Conservation (phyloP, 2,329 filamentous ascomycete genomes). For the Cordyceps fumosorosea region DNA sequence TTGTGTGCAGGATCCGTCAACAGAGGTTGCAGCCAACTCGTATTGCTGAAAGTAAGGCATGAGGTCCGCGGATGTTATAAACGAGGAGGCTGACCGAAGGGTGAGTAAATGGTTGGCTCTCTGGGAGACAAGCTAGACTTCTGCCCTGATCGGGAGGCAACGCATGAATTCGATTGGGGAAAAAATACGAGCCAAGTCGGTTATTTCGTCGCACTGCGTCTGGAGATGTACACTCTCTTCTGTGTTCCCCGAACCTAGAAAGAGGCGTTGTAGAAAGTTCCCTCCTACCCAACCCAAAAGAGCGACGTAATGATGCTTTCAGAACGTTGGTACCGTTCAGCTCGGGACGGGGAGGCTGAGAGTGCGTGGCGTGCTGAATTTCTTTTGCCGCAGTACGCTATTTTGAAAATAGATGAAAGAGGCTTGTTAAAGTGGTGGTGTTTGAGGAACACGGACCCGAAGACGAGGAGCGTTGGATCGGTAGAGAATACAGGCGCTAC, state of each 20-base stretch:
- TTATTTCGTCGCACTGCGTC: conserved; percentile 8
- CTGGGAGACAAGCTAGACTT: neutral
- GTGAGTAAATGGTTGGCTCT: neutral
- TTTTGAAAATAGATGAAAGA: neutral
- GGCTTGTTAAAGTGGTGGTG: neutral
- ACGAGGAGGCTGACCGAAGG: neutral
- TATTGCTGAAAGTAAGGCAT: conserved; percentile 4
- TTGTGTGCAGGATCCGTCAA: neutral
- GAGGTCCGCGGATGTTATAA: conserved; percentile 5
- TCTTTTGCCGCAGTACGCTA: neutral
- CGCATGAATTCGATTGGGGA: neutral
- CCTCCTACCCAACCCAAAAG: conserved; percentile 8
- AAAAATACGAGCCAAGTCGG: conserved; percentile 8
- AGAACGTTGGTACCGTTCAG: neutral
- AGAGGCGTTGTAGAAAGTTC: neutral
- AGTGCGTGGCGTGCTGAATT: neutral
- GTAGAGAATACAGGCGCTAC: neutral
- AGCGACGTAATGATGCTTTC: neutral
- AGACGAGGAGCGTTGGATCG: neutral
- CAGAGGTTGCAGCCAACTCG: conserved; percentile 2
- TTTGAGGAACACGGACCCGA: neutral
- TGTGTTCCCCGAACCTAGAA: neutral
- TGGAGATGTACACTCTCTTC: neutral
- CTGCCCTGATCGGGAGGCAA: neutral
- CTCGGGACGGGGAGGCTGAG: neutral